Evolutionary conservation across 2,329 filamentous ascomycete genomes (phyloP), one percentile per base, ranked within the genome.

Genomic region (Thielaviopsis populi): DNA sequence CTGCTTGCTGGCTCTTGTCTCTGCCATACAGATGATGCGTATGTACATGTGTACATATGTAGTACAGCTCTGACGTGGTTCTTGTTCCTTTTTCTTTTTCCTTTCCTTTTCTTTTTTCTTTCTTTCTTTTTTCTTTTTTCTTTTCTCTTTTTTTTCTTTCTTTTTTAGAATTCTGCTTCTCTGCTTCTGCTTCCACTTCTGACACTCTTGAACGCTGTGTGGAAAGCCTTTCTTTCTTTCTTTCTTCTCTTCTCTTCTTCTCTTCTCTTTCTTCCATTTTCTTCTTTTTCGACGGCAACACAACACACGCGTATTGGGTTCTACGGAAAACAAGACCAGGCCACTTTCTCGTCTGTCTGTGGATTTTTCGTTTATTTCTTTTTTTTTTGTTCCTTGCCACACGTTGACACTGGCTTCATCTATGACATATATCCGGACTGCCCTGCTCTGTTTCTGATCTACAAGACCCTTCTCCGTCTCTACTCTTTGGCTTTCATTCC

Each of bases 1-100:
- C n/a, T n/a, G n/a, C n/a, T n/a, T n/a, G n/a, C n/a, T n/a, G n/a
- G n/a, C 24, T 27, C 24, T n/a, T 54, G 50, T 54, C 27, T 30
- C 48, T 27, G 13, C 50, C 15, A 30, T 17, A 54, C 15, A 15
- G 30, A 48, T 48, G 43, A 48, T 48, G 17, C n/a, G n/a, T 19
- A 19, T 17, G 8, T 17, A 48, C 8, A 6, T 24, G 8, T 11
- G 13, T 24, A 48, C 43, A 48, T 22, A 19, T 53, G 50, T 54
- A 54, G 50, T 10, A 54, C 50, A 30, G 50, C 50, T 54, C 24
- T 54, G 50, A 54, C 50, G 50, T 54, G 50, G 50, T 54, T 54
- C 50, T 54, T 54, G 3, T 17, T 17, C 24, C 15, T 17, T 27
- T 27, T n/a, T 5, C 4, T 30, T 30, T 10, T 27, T 54, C 22